Percentiles rank a stretch among this genome's conserved stretches.
Conservation (phyloP, 257 asterid genomes). For the Solanum dulcamara region DNA sequence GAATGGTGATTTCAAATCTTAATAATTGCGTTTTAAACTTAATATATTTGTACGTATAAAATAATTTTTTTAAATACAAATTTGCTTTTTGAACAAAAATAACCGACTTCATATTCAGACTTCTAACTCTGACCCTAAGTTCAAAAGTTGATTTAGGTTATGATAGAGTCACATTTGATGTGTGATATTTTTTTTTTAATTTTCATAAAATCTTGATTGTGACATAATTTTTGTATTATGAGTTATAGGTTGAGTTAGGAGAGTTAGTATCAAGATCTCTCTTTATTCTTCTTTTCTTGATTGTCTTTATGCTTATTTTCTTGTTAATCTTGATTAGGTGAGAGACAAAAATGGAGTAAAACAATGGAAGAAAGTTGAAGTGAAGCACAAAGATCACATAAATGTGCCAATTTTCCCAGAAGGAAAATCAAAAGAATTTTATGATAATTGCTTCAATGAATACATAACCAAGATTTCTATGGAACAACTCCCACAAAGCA, state of each 20-base stretch:
- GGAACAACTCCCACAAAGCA: conserved; percentile 20
- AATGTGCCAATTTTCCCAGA: conserved; percentile 11
- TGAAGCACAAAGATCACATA: conserved; percentile 18
- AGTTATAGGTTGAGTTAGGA: background rate
- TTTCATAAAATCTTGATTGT: background rate
- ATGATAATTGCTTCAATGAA: conserved; percentile 25
- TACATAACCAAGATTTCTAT: conserved; percentile 18
- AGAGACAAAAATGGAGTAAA: conserved; percentile 16
- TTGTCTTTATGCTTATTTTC: background rate
- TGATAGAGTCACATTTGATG: background rate
- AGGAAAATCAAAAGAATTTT: conserved; percentile 14
- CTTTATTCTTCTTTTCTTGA: background rate
- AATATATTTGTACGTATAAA: too few species aligned
- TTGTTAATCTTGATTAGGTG: conserved; percentile 3
- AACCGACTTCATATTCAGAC: background rate
- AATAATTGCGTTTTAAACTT: too few species aligned
- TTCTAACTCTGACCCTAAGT: background rate
- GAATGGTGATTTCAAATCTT: too few species aligned
- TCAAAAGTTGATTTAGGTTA: background rate
- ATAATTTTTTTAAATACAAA: too few species aligned
- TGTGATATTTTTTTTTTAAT: background rate
- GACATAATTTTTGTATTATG: background rate
- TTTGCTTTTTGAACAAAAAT: background rate
- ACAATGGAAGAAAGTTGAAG: conserved; percentile 25
- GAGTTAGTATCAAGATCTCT: background rate